Conservation (phyloP, 2,329 filamentous ascomycete species). For the Trichoderma gracile region DNA sequence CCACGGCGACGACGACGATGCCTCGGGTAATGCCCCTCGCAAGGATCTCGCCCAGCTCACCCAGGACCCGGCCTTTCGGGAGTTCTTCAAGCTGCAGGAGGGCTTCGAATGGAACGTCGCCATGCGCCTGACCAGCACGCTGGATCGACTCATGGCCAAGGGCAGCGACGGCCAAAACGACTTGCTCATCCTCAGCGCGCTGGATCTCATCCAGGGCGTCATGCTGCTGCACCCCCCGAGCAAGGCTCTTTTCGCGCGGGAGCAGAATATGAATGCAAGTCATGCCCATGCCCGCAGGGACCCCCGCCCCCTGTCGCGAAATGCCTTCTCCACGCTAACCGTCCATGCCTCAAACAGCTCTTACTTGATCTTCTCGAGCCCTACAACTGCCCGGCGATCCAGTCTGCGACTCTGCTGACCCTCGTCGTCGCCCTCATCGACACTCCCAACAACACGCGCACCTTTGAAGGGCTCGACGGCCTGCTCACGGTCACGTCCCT, state of each 20-base stretch:
- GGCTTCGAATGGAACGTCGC: slow-evolving; percentile 98
- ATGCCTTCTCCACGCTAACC: background rate
- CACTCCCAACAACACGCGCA: slow-evolving; percentile 81
- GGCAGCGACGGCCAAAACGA: slow-evolving; percentile 82
- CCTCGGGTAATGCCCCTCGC: slow-evolving; percentile 45
- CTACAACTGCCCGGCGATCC: slow-evolving; percentile 86
- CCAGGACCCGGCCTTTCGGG: slow-evolving; percentile 84
- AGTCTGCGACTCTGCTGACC: slow-evolving; percentile 84
- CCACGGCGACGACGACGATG: slow-evolving; percentile 39
- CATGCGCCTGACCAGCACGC: slow-evolving; percentile 77
- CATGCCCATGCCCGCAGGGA: background rate
- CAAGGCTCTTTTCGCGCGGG: slow-evolving; percentile 80
- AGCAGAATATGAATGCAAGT: slow-evolving; percentile 89
- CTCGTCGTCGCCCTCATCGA: slow-evolving; percentile 88
- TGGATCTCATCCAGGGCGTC: slow-evolving; percentile 86
- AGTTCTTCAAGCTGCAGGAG: slow-evolving; percentile 96
- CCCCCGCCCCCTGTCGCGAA: background rate
- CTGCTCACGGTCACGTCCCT: slow-evolving; percentile 87
- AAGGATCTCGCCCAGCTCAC: slow-evolving; percentile 71
- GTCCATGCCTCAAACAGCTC: slow-evolving; percentile 50
- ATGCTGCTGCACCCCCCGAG: slow-evolving; percentile 88
- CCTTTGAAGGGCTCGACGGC: slow-evolving; percentile 89
- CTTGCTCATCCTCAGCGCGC: slow-evolving; percentile 79
- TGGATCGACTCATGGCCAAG: slow-evolving; percentile 84
- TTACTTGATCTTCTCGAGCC: slow-evolving; percentile 93